A percentile compares a stretch with the other conserved stretches of the same genome.
Evolutionary conservation across 2,329 filamentous ascomycete genomes (phyloP).

Genomic region (Pseudopyrenochaeta lycopersici): DNA sequence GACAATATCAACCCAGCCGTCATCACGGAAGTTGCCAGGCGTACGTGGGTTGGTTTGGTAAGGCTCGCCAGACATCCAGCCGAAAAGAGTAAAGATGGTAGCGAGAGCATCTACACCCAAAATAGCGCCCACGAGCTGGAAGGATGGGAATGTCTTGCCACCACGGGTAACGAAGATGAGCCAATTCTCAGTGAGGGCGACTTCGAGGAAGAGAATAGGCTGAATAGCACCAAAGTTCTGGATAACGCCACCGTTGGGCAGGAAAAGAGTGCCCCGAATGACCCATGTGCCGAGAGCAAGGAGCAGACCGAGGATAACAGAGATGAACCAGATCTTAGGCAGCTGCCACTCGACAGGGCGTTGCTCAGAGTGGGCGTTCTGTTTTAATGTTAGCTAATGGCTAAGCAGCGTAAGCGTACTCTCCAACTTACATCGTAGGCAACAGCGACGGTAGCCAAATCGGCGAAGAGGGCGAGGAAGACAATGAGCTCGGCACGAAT

Average conservation of each 20-base stretch:
- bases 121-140: conserved; percentile 75
- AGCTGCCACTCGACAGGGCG: conserved; percentile 83
- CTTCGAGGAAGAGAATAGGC: conserved; percentile 68
- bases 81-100: conserved; percentile 78
- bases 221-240: conserved; percentile 79
- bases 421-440: conserved; percentile 67
- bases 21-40: conserved; percentile 51
- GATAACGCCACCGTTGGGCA: conserved; percentile 75
- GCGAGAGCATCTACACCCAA: conserved; percentile 75
- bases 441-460: conserved; percentile 80
- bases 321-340: conserved; percentile 83
- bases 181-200: conserved; percentile 64
- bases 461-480: conserved; percentile 81
- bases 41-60: conserved; percentile 54
- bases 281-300: conserved; percentile 78
- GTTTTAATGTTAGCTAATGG: conserved; percentile 3
- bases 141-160: conserved; percentile 76
- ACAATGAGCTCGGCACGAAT: conserved; percentile 77
- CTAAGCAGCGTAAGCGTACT: neutral
- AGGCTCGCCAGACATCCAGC: conserved; percentile 70
- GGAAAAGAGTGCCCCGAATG: conserved; percentile 74
- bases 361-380: conserved; percentile 76
- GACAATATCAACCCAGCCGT: conserved; percentile 68
- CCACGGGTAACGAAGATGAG: conserved; percentile 66
- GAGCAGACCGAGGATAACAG: conserved; percentile 71